Conservation (phyloP, 1,139 yeast genomes). For the Geotrichum phurueaensis region DNA sequence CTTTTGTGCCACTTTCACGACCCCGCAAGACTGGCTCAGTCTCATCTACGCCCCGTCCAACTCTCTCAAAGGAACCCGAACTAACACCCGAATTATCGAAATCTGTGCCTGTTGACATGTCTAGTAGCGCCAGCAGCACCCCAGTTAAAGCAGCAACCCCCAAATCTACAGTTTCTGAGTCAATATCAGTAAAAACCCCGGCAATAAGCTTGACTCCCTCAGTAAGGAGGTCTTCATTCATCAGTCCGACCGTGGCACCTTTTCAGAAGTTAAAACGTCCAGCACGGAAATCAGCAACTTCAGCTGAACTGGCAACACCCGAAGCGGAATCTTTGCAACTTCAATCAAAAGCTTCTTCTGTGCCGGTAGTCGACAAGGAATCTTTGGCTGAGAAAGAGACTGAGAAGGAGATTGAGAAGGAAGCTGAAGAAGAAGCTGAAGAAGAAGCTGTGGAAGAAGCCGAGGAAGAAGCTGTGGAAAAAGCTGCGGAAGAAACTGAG, state of each 20-base stretch:
- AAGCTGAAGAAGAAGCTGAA: not conserved
- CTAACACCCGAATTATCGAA: not conserved
- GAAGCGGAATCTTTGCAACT: not conserved
- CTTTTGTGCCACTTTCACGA: slow-evolving; percentile 12
- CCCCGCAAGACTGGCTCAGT: slow-evolving; percentile 3
- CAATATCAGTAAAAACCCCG: not conserved
- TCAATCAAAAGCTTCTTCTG: not conserved
- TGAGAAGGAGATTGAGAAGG: not conserved
- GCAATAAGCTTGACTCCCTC: slow-evolving; percentile 2
- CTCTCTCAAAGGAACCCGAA: not conserved
- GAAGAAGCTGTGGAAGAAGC: not conserved
- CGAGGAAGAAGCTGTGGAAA: not conserved
- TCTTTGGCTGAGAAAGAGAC: not conserved
- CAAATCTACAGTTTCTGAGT: not conserved
- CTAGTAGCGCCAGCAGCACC: not conserved
- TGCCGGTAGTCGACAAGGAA: not conserved
- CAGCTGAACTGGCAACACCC: not conserved
- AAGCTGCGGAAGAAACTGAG: not conserved
- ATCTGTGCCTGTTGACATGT: not conserved
- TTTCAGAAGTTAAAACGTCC: slow-evolving; percentile 4
- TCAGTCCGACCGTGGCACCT: not conserved
- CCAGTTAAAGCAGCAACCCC: not conserved
- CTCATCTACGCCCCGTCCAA: not conserved
- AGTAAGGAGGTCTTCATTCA: slow-evolving; percentile 4
- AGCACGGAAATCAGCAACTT: not conserved